These are phyloP conservation scores for Trichothecium sympodiale DNA, from an alignment of 2,329 filamentous ascomycete genomes.

Conservation along the genomic window DNA sequence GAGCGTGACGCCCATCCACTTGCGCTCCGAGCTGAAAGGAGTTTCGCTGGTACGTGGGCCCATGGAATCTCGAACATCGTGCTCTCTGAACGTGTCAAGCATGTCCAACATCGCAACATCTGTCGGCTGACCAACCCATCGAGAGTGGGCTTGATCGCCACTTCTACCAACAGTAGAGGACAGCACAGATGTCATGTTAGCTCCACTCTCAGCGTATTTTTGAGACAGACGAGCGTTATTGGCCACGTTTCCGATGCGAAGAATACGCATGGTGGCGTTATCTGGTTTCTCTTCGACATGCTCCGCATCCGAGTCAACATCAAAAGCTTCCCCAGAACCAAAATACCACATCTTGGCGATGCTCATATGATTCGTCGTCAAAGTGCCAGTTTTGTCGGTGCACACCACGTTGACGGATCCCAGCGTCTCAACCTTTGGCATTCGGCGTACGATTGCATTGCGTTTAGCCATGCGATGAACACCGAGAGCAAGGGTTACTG, in stretches of 20 bases:
- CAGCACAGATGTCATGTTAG: slow-evolving; percentile 63
- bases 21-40: slow-evolving; percentile 92
- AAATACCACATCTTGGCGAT: slow-evolving; percentile 96
- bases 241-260: slow-evolving; percentile 90
- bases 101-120: slow-evolving; percentile 96
- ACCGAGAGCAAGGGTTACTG: slow-evolving; percentile 86
- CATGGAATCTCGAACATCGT: slow-evolving; percentile 79
- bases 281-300: slow-evolving; percentile 49
- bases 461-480: slow-evolving; percentile 93
- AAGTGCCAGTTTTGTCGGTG: slow-evolving; percentile 93
- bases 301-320: slow-evolving; percentile 45
- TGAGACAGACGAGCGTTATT: slow-evolving; percentile 83
- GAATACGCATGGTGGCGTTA: slow-evolving; percentile 64
- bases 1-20: slow-evolving; percentile 98
- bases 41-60: slow-evolving; percentile 76
- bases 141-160: slow-evolving; percentile 55
- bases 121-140: slow-evolving; percentile 94
- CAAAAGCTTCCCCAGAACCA: slow-evolving; percentile 44
- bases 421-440: slow-evolving; percentile 94
- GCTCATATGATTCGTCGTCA: slow-evolving; percentile 98
- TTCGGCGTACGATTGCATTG: slow-evolving; percentile 86
- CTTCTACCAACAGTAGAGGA: slow-evolving; percentile 64
- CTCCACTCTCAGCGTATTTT: slow-evolving; percentile 56
- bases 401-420: slow-evolving; percentile 99
- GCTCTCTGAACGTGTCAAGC: slow-evolving; percentile 80